Evolutionary conservation across 495 filamentous ascomycete genomes (phyloP).

Genomic region (Talaromyces ruber): DNA sequence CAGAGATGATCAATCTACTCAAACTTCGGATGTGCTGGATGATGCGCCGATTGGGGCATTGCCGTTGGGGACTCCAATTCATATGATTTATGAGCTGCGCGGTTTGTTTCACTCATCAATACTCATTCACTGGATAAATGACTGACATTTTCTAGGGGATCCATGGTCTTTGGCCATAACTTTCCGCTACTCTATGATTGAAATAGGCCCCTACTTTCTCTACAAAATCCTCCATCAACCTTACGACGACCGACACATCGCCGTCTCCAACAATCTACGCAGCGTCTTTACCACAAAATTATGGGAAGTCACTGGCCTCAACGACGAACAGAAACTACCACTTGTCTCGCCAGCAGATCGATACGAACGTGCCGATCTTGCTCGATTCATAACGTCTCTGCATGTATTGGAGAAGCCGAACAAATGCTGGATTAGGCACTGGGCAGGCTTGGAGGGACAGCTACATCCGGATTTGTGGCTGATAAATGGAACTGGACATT

Average conservation of each 20-base stretch:
- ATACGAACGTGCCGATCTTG: not conserved
- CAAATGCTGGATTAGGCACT: not conserved
- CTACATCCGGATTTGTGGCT: not conserved
- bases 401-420: not conserved
- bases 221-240: not conserved
- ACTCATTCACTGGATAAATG: not conserved
- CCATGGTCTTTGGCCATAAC: not conserved
- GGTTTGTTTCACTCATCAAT: not conserved
- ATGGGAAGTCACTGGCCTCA: not conserved
- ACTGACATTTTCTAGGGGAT: not conserved
- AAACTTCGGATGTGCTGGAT: not conserved
- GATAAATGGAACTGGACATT: not conserved
- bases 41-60: not conserved
- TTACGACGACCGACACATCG: not conserved
- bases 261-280: not conserved
- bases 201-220: not conserved
- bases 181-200: not conserved
- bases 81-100: not conserved
- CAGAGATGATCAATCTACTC: not conserved
- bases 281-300: not conserved
- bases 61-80: not conserved
- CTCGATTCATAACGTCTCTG: not conserved
- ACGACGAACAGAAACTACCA: not conserved
- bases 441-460: not conserved
- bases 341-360: not conserved